Base-by-base conservation (phyloP, 345 rosid species). In the Adansonia digitata region DNA sequence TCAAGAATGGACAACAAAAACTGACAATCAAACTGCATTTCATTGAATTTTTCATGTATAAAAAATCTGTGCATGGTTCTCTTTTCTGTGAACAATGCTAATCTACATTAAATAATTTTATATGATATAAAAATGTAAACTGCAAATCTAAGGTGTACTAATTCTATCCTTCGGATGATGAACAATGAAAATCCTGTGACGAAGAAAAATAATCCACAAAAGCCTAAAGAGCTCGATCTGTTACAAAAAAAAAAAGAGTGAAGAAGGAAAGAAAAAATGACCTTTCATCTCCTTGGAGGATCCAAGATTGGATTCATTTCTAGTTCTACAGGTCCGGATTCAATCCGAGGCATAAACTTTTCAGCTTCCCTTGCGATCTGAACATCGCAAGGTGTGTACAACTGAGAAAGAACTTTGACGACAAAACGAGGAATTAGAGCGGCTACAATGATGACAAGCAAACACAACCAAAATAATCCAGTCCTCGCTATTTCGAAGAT, bases 351-450 rank as follows among this genome's bases (percentile, higher is more conserved):
- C 67, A 81, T 84, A 34, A 81, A 84, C 81, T 88, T 92, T 80
- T 93, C 98, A 0, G 86, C 86, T 80, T 92, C 98, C 74, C 97
- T 84, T 15, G 90, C 91, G 40, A 92, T 85, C 80, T 89, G 97
- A 77, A 86, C 86, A 82, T 96, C 98, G 6, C 77, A 77, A 48
- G 97, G 99, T 57, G 67, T 49, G 59, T 84, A 93, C 84, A 87
- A 81, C 83, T 91, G 92, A 75, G 75, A 77, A 17, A 90, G 80
- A 76, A 84, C 75, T 78, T 91, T 95, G 26, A 88, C 85, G 56
- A 87, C 83, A 45, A 93, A 89, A 34, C 88, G 91, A 0, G 98
- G 99, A 73, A 82, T 48, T 42, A 96, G 82, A 39, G 97, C 81
- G 31, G 89, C 87, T 64, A 90, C 82, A 26, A 89, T 40, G 59